Evolutionary conservation across 2,329 filamentous ascomycete species (phyloP).

Genomic region (Ophiosphaerella korrae): DNA sequence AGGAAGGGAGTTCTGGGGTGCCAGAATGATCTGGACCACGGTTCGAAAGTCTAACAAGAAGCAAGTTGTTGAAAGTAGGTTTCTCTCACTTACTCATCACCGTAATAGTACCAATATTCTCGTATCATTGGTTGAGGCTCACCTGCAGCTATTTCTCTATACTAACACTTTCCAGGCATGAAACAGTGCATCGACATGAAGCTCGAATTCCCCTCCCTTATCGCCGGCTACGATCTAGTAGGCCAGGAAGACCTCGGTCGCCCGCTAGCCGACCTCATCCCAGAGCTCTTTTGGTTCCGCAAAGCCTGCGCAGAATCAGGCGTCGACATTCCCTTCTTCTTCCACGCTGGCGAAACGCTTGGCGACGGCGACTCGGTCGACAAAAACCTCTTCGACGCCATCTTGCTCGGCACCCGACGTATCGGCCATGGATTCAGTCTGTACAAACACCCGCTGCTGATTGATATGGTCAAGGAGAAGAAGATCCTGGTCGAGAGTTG

Average conservation of each 20-base stretch:
- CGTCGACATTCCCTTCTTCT: conserved; percentile 90
- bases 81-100: neutral
- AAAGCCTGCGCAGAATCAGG: conserved; percentile 79
- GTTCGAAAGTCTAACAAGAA: conserved; percentile 69
- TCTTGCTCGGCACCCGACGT: conserved; percentile 82
- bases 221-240: conserved; percentile 88
- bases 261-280: conserved; percentile 75
- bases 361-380: conserved; percentile 79
- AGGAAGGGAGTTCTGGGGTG: conserved; percentile 80
- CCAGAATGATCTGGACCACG: conserved; percentile 83
- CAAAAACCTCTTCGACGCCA: conserved; percentile 84
- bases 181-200: conserved; percentile 85
- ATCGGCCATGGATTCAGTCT: conserved; percentile 90
- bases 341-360: conserved; percentile 89
- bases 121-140: no score
- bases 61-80: conserved; percentile 67
- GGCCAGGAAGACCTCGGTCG: conserved; percentile 84
- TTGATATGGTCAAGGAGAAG: conserved; percentile 87
- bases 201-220: conserved; percentile 74
- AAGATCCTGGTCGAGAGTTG: conserved; percentile 88
- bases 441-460: conserved; percentile 87
- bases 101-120: no score
- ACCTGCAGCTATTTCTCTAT: neutral
- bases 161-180: conserved; percentile 61
- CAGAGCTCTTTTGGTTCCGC: conserved; percentile 91